phyloP scores from a whole-genome alignment of 257 asterid species.

The Solanum chmielewskii region DNA sequence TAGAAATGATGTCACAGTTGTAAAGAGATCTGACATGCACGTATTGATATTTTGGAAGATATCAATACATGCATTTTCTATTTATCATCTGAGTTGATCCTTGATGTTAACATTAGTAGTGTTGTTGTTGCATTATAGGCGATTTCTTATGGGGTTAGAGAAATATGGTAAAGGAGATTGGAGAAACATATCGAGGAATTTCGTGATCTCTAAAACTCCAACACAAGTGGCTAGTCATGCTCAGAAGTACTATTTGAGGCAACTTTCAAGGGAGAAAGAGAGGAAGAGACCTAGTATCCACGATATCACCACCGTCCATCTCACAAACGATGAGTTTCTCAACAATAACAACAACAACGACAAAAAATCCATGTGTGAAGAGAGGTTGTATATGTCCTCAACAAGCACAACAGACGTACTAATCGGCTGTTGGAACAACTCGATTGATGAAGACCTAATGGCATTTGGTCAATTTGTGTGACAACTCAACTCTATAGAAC shows the following conservation, averaged over 20 bases:
- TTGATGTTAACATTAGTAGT: neutral
- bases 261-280: slow-evolving; percentile 51
- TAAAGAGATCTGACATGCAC: neutral
- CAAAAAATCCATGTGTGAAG: neutral
- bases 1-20: neutral
- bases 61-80: neutral
- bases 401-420: slow-evolving; percentile 12
- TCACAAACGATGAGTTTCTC: slow-evolving; percentile 3
- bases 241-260: slow-evolving; percentile 71
- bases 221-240: slow-evolving; percentile 95
- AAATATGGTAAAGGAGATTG: slow-evolving; percentile 78
- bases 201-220: slow-evolving; percentile 63
- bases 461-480: slow-evolving; percentile 9
- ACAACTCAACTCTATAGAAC: neutral
- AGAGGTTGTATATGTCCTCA: neutral
- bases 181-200: slow-evolving; percentile 68
- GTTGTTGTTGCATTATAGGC: slow-evolving; percentile 18
- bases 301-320: slow-evolving; percentile 49
- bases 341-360: neutral
- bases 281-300: slow-evolving; percentile 80
- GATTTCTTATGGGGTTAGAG: slow-evolving; percentile 55
- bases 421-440: slow-evolving; percentile 22
- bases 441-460: slow-evolving; percentile 25
- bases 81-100: neutral
- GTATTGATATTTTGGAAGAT: neutral